These are phyloP conservation scores for Millerozyma miso DNA, from an alignment of 805 yeast genomes.

Conservation along the genomic window DNA sequence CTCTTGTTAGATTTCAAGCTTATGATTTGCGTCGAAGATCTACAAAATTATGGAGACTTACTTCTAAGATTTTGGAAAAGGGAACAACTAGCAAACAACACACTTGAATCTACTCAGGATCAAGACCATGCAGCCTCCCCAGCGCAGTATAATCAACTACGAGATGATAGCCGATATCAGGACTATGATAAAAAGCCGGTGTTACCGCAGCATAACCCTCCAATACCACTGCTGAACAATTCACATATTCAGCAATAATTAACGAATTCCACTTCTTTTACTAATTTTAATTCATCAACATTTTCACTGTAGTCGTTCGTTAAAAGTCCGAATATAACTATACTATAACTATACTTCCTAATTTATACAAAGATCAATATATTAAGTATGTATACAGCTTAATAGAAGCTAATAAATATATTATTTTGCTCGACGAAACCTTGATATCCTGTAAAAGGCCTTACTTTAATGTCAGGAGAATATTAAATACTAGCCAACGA, in stretches of 20 bases:
- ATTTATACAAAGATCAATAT: no score
- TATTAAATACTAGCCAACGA: no score
- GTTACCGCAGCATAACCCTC: neutral
- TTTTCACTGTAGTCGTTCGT: neutral
- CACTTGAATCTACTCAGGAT: conserved; percentile 15
- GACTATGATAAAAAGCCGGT: neutral
- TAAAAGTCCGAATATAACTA: no score
- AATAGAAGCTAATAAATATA: no score
- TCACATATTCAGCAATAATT: neutral
- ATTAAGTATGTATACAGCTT: no score
- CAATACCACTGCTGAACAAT: neutral
- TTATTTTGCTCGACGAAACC: no score
- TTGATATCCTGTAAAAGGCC: no score
- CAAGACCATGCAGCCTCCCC: neutral
- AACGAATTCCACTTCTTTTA: neutral
- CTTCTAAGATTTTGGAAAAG: conserved; percentile 80
- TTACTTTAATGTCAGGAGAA: no score
- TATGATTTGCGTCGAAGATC: conserved; percentile 84
- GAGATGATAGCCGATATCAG: neutral
- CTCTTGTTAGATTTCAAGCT: conserved; percentile 79
- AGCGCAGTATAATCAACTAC: neutral
- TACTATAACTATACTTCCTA: no score
- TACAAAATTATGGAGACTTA: conserved; percentile 85
- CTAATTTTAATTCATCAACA: neutral
- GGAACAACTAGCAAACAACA: conserved; percentile 49